Evolutionary conservation across 176 grass and related monocot species (phyloP).

Genomic region (Alopecurus myosuroides): DNA sequence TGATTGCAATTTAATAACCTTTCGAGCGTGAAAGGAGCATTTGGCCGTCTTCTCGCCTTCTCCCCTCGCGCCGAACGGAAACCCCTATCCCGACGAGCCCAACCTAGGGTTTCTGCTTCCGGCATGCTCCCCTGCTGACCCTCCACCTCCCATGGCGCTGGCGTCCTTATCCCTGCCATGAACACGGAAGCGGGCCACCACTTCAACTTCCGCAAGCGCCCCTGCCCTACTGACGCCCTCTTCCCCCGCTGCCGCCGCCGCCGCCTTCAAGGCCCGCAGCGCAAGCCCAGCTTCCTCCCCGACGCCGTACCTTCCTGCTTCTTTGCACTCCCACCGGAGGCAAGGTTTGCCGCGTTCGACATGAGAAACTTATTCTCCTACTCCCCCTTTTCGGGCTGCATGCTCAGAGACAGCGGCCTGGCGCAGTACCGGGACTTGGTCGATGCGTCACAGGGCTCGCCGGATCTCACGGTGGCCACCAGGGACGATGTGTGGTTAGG

Average conservation of each 20-base stretch:
- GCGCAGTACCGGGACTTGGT: neutral
- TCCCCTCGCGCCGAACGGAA: neutral
- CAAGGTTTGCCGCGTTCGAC: neutral
- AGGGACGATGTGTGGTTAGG: constrained; percentile 7
- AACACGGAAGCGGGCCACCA: neutral
- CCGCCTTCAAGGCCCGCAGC: constrained; percentile 23
- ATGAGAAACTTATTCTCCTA: constrained; percentile 30
- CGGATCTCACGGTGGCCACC: constrained; percentile 31
- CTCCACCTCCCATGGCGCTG: constrained; percentile 18
- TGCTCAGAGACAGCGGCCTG: constrained; percentile 6
- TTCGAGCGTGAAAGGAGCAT: neutral
- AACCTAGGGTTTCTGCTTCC: constrained; percentile 29
- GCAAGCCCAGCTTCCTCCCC: neutral
- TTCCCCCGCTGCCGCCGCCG: neutral
- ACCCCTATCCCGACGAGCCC: neutral
- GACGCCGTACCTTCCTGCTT: neutral
- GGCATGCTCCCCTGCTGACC: constrained; percentile 16
- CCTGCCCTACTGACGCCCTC: neutral
- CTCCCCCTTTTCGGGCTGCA: neutral
- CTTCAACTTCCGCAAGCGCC: constrained; percentile 25
- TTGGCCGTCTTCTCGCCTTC: neutral
- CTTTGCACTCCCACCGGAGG: neutral
- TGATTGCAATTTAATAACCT: neutral
- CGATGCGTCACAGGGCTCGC: neutral
- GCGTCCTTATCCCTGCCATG: constrained; percentile 10